phyloP scores from a whole-genome alignment of 139 green algal species.

The Edaphochlamys debaryana region DNA sequence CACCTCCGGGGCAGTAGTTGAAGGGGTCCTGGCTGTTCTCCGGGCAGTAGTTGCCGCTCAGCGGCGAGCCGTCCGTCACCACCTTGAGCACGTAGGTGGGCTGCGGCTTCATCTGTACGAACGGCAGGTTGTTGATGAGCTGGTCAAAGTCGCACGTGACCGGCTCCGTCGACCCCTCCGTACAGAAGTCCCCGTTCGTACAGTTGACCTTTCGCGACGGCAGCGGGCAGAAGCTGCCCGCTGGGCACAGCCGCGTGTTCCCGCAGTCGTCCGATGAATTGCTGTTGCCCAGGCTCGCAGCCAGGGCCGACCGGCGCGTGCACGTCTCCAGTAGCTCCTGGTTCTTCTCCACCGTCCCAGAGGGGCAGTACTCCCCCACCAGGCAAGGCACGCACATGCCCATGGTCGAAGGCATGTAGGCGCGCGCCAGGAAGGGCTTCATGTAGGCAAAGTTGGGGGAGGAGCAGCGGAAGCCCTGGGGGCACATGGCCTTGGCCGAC shows the following conservation, averaged over 20 bases:
- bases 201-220: background rate
- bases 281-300: background rate
- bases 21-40: slow-evolving; percentile 3
- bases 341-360: slow-evolving; percentile 26
- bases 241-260: slow-evolving; percentile 19
- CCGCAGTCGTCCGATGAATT: background rate
- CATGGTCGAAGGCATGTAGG: background rate
- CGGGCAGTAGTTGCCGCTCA: slow-evolving; percentile 22
- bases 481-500: background rate
- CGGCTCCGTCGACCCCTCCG: slow-evolving; percentile 3
- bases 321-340: slow-evolving; percentile 10
- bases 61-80: slow-evolving; percentile 8
- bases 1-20: slow-evolving; percentile 19
- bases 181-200: slow-evolving; percentile 5
- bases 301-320: background rate
- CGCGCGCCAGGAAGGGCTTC: background rate
- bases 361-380: slow-evolving; percentile 31
- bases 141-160: slow-evolving; percentile 17
- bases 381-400: slow-evolving; percentile 38
- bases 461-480: slow-evolving; percentile 27
- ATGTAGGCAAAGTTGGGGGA: background rate
- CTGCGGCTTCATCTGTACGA: slow-evolving; percentile 5
- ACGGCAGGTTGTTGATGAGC: slow-evolving; percentile 2
- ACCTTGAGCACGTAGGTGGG: slow-evolving; percentile 7
- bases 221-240: slow-evolving; percentile 9